Evolutionary conservation across 306 rosid genomes (phyloP).

Genomic region (Casuarina cunninghamiana): DNA sequence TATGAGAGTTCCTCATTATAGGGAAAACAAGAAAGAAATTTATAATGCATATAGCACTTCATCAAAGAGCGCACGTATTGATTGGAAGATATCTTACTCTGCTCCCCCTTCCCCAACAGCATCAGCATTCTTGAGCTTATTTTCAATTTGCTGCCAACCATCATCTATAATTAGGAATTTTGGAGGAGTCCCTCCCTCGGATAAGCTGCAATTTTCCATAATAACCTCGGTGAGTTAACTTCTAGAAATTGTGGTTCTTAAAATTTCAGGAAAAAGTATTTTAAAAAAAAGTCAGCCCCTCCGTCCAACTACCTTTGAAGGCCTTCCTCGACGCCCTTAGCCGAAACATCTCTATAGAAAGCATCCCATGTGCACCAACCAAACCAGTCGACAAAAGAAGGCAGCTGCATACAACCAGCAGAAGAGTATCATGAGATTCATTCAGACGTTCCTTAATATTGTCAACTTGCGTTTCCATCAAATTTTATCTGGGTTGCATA

Average conservation of each 20-base stretch:
- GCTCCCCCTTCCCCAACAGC: constrained; percentile 88
- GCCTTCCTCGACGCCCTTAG: constrained; percentile 89
- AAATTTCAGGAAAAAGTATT: constrained; percentile 4
- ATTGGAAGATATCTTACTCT: constrained; percentile 55
- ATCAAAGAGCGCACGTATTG: background rate
- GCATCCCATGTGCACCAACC: constrained; percentile 99
- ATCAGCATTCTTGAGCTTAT: constrained; percentile 50
- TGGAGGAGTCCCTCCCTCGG: constrained; percentile 86
- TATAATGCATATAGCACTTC: background rate
- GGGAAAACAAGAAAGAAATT: background rate
- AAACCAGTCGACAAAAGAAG: constrained; percentile 88
- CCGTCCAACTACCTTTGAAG: constrained; percentile 61
- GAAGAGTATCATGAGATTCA: constrained; percentile 23
- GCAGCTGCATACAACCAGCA: constrained; percentile 55
- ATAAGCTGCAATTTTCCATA: constrained; percentile 56
- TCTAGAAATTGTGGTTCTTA: background rate
- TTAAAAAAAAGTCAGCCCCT: constrained; percentile 3
- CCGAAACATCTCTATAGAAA: constrained; percentile 91
- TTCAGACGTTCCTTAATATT: background rate
- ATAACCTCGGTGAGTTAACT: constrained; percentile 14
- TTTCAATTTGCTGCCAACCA: constrained; percentile 99
- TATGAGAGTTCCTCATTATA: background rate
- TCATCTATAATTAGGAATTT: constrained; percentile 89
- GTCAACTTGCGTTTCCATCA: too few species aligned
- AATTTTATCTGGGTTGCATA: too few species aligned